Base-by-base conservation (phyloP, 148 eudicot genomes). In the Mesembryanthemum crystallinum region DNA sequence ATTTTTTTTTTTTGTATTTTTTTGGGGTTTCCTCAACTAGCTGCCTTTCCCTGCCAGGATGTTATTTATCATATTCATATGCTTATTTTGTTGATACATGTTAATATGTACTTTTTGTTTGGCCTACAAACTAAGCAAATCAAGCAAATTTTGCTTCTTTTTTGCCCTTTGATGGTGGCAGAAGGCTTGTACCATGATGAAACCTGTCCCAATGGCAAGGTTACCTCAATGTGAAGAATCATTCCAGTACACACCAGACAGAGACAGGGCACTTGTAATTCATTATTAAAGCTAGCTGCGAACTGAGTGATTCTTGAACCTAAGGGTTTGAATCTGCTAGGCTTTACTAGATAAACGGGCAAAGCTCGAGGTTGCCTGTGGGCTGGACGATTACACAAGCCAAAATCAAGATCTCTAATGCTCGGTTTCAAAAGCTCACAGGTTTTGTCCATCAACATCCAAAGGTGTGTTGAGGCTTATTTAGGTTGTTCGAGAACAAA, bases 141-240 rank as follows among this genome's bases (percentile, higher is more conserved):
- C 21, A 39, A 65, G 28, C 28, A 65, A 35, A 65, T 65, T 65
- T 8, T n/a, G 43, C 15, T 37, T 8, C 24, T 65, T 37, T 39
- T 65, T n/a, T 37, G 69, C 23, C 27, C 69, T 65, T 65, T 65
- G 37, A 65, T 65, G 69, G 69, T 65, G 69, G 23, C 47, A 65
- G 43, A 64, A 49, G 39, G 69, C 69, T 30, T 4, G 49, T 37
- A 39, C 27, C 47, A 65, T 37, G 5, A 65, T 35, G 39, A 25
- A 65, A 4, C 69, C 27, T 65, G 39, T 21, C 42, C 68, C 49
- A 35, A 25, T 3, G 17, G 49, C 49, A 45, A n/a, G 3, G 28
- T 57, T 57, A 23, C 7, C 7, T 57, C 58, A n/a, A 57, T 57
- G n/a, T 4, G 6, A 5, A 5, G 27, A n/a, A 47, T 69, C 58